Percentiles rank a stretch among this genome's conserved stretches.
phyloP scores from a whole-genome alignment of 331 rosid species.

The Arachis monticola region DNA sequence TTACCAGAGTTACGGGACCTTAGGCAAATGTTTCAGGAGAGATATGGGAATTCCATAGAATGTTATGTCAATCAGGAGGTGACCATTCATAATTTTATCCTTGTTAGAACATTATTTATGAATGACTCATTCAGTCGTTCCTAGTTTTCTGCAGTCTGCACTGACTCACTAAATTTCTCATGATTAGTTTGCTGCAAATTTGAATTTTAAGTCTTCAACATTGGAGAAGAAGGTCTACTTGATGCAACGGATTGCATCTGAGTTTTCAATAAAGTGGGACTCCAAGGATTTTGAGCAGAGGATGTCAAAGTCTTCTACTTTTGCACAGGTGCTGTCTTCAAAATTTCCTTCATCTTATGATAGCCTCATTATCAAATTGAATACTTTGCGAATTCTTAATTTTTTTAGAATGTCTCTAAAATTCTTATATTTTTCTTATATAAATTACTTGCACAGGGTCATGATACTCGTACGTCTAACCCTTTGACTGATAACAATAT shows the following conservation, averaged over 20 bases:
- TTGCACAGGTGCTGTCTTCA: slow-evolving; percentile 55
- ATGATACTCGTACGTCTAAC: slow-evolving; percentile 45
- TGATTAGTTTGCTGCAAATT: slow-evolving; percentile 77
- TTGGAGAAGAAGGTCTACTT: slow-evolving; percentile 78
- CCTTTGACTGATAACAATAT: slow-evolving; percentile 44
- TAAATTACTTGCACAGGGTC: slow-evolving; percentile 55
- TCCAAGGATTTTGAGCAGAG: slow-evolving; percentile 69
- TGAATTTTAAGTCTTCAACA: slow-evolving; percentile 67
- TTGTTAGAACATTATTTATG: slow-evolving; percentile 14
- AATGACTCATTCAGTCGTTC: slow-evolving; percentile 13
- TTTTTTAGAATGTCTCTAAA: slow-evolving; percentile 21
- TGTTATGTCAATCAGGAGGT: slow-evolving; percentile 73
- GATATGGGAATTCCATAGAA: slow-evolving; percentile 67
- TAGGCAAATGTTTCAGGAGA: slow-evolving; percentile 83
- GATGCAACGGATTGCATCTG: slow-evolving; percentile 79
- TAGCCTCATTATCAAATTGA: slow-evolving; percentile 14
- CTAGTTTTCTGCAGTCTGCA: slow-evolving; percentile 15
- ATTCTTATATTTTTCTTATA: slow-evolving; percentile 17
- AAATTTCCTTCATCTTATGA: slow-evolving; percentile 27
- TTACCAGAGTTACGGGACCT: slow-evolving; percentile 95
- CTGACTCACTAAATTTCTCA: slow-evolving; percentile 38
- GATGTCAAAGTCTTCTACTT: slow-evolving; percentile 66
- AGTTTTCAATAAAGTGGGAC: slow-evolving; percentile 87
- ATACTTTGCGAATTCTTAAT: slow-evolving; percentile 11
- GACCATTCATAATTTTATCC: slow-evolving; percentile 15